Evolutionary conservation across 208 protist species (phyloP).

Genomic region (Trypanosoma scelopori): DNA sequence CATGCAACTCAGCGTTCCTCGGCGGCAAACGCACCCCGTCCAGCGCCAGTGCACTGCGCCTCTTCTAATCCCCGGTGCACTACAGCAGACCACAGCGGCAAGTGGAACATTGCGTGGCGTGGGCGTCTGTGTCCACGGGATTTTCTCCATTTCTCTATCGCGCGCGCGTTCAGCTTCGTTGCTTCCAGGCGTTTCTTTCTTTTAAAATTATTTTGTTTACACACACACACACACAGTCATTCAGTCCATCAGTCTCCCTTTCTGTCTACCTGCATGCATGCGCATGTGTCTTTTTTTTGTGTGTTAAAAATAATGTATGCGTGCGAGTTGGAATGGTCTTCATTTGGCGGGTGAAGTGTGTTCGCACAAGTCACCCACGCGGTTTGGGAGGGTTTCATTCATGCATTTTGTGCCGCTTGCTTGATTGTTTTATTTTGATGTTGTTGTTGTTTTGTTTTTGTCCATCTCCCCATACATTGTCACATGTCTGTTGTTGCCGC

Average conservation of each 20-base stretch:
- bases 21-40: neutral
- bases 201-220: no score
- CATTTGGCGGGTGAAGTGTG: no score
- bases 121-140: neutral
- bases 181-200: slow-evolving; percentile 1
- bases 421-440: neutral
- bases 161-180: neutral
- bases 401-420: neutral
- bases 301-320: neutral
- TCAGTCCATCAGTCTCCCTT: no score
- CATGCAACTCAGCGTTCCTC: neutral
- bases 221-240: no score
- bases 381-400: no score
- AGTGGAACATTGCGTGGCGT: neutral
- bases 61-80: neutral
- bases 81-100: neutral
- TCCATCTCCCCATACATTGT: no score
- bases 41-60: neutral
- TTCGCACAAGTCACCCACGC: no score
- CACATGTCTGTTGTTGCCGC: no score
- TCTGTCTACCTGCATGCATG: slow-evolving; percentile 16
- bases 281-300: neutral
- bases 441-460: no score
- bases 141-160: neutral
- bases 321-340: neutral